Evolutionary conservation across 192 early-diverging fungal species (phyloP).

Genomic region (Backusella liffmaniae): DNA sequence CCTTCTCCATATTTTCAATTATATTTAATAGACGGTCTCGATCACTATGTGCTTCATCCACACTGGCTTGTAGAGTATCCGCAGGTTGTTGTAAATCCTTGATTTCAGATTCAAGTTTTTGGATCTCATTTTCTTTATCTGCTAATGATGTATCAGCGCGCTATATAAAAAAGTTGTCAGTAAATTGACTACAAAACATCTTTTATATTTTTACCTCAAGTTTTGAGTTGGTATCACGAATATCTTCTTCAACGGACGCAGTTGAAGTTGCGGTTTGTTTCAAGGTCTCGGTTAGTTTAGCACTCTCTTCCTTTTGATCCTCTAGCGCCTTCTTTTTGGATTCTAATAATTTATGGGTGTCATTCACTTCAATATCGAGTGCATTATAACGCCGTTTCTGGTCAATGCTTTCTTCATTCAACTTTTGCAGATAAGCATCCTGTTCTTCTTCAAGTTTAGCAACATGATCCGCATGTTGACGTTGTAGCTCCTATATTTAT

Average conservation of each 20-base stretch:
- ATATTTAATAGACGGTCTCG: background rate
- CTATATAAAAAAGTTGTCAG: background rate
- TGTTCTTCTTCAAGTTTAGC: background rate
- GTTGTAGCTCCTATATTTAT: background rate
- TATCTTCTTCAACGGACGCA: background rate
- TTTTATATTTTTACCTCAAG: background rate
- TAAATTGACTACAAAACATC: background rate
- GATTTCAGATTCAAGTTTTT: background rate
- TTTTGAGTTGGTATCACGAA: background rate
- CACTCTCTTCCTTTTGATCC: background rate
- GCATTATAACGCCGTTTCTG: background rate
- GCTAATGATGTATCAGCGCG: background rate
- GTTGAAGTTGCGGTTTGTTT: background rate
- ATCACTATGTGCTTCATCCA: background rate
- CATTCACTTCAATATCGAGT: conserved; percentile 5
- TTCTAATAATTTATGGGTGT: background rate
- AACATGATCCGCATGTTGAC: background rate
- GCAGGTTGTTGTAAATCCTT: background rate
- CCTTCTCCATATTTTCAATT: background rate
- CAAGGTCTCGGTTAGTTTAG: background rate
- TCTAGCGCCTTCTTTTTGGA: background rate
- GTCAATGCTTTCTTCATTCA: background rate
- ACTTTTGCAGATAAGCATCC: background rate
- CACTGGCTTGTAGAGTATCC: background rate
- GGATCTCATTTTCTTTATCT: background rate